Evolutionary conservation across 2,329 filamentous ascomycete species (phyloP), one percentile per base, ranked within the genome.

Genomic region (Penicillium sp.): DNA sequence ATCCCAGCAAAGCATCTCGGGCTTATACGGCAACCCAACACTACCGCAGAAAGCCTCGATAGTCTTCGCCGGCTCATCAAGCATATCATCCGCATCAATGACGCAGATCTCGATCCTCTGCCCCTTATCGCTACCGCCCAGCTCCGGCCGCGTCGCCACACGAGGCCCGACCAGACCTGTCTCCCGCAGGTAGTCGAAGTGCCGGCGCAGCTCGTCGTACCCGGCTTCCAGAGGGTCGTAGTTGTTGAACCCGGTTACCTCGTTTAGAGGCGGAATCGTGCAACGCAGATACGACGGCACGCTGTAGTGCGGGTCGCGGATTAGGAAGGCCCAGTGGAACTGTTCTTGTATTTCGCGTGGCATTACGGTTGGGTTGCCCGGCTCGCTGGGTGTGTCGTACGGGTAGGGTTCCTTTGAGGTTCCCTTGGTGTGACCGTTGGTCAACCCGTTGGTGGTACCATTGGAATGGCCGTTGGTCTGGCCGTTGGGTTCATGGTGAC

Each of bases 261-360:
- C 76, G 64, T 87, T 83, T 49, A 96, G 79, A 0, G 93, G 93
- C 12, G 93, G 91, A 46, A 95, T 81, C 41, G 89, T 95, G 80
- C 92, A 97, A 60, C 92, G 87, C 78, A 87, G 95, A 77, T 92
- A 97, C 39, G 89, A 95, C 7, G 93, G 93, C 57, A 97, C 91
- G 62, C 88, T 87, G 66, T 83, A 84, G 62, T 89, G 84, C n/a
- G 93, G 93, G 69, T 97, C 90, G 49, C 93, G 91, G 76, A 99
- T 97, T 56, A 97, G 80, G 74, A 99, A 97, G 18, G 91, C 89
- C 75, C 92, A 97, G 72, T 96, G 90, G 74, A 95, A 97, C 58
- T 83, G 78, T 64, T 83, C 80, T 50, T 97, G 77, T 51, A 89
- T 75, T 27, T 83, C 81, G 25, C 81, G 73, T 2, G 93, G 93